Evolutionary conservation across 2,329 filamentous ascomycete genomes (phyloP).

Genomic region (Colletotrichum spaethianum): DNA sequence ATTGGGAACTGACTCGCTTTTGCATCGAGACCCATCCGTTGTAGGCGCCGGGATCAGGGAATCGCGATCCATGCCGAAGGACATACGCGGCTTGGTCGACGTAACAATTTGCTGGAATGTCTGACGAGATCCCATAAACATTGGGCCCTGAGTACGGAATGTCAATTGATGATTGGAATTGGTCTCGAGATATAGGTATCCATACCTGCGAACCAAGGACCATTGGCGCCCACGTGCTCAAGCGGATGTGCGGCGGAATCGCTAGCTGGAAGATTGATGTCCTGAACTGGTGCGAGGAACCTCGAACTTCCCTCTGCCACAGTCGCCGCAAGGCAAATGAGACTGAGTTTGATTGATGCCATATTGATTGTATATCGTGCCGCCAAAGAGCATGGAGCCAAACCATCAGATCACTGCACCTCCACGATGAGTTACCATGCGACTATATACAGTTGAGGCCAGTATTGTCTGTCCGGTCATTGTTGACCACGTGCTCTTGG

Average conservation of each 20-base stretch:
- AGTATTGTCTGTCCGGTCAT: background rate
- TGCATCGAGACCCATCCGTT: constrained; percentile 67
- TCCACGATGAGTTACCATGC: too few species aligned
- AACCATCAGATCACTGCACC: background rate
- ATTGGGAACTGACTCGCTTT: constrained; percentile 53
- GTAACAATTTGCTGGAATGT: constrained; percentile 68
- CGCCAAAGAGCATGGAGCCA: background rate
- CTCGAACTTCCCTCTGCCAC: constrained; percentile 12
- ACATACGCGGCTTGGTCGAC: constrained; percentile 74
- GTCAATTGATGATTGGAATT: background rate
- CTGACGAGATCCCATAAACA: constrained; percentile 67
- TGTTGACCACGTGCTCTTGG: constrained; percentile 27
- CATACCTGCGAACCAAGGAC: constrained; percentile 66
- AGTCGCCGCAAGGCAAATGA: constrained; percentile 20
- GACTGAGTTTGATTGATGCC: constrained; percentile 21
- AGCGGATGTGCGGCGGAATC: constrained; percentile 57
- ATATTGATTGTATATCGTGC: background rate
- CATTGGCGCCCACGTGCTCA: constrained; percentile 65
- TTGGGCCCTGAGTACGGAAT: constrained; percentile 61
- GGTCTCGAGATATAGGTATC: background rate
- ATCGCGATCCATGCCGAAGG: constrained; percentile 74
- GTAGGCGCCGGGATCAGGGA: constrained; percentile 73
- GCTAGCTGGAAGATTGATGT: constrained; percentile 47
- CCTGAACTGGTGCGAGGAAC: constrained; percentile 45
- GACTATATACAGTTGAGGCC: background rate